Conservation (phyloP, 192 early-diverging fungal genomes). For the Pilaira anomala region DNA sequence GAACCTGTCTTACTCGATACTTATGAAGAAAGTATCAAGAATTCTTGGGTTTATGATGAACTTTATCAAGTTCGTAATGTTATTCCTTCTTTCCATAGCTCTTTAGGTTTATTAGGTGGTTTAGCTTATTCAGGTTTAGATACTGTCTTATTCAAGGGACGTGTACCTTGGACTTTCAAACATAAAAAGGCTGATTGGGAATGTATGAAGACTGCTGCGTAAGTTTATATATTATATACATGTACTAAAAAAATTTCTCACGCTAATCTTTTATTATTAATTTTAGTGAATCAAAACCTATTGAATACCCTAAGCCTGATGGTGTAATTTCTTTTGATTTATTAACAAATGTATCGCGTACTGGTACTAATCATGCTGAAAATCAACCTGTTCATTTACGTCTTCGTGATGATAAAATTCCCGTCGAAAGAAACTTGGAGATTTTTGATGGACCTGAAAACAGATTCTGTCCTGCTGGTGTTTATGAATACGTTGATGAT, state of each 20-base stretch:
- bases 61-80: conserved; percentile 89
- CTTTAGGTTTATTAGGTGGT: conserved; percentile 84
- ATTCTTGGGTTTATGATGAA: conserved; percentile 91
- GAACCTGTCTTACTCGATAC: conserved; percentile 65
- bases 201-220: conserved; percentile 67
- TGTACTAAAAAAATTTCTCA: neutral
- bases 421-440: conserved; percentile 77
- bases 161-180: conserved; percentile 91
- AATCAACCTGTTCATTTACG: conserved; percentile 94
- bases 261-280: conserved; percentile 1
- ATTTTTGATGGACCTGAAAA: conserved; percentile 93
- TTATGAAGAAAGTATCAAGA: conserved; percentile 80
- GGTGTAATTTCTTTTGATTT: conserved; percentile 93
- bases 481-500: conserved; percentile 97
- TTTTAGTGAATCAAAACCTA: conserved; percentile 64
- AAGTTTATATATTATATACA: conserved; percentile 7
- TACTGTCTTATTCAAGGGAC: conserved; percentile 84
- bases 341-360: conserved; percentile 88
- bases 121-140: conserved; percentile 87
- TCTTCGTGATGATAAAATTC: conserved; percentile 68
- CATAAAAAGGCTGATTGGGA: conserved; percentile 81
- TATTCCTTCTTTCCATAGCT: conserved; percentile 88
- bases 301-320: conserved; percentile 97
- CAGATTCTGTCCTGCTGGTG: conserved; percentile 96
- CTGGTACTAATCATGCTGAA: conserved; percentile 91